Conservation (phyloP, 805 yeast species). For the Schwanniomyces polymorphus region DNA sequence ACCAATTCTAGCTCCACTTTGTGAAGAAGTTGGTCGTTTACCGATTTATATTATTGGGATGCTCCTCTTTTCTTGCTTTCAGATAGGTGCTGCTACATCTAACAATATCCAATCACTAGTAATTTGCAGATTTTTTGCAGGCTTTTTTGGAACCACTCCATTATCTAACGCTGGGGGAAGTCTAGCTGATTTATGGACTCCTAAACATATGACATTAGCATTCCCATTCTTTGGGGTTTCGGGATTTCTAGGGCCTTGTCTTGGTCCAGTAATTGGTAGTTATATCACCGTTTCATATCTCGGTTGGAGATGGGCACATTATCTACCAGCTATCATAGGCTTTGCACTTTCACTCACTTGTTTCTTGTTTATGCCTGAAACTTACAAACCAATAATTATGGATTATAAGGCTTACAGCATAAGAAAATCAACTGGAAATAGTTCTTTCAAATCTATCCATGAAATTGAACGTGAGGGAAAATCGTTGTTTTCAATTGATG, state of each 20-base stretch:
- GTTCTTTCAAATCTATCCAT: neutral
- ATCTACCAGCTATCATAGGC: slow-evolving; percentile 69
- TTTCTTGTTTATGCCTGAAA: slow-evolving; percentile 62
- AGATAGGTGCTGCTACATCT: slow-evolving; percentile 3
- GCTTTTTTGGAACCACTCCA: slow-evolving; percentile 78
- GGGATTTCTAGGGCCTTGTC: slow-evolving; percentile 53
- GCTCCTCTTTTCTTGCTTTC: slow-evolving; percentile 2
- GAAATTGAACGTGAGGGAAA: slow-evolving; percentile 3
- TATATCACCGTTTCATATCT: slow-evolving; percentile 28
- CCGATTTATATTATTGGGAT: slow-evolving; percentile 2
- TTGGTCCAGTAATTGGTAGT: slow-evolving; percentile 29
- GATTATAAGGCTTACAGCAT: slow-evolving; percentile 49
- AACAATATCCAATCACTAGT: slow-evolving; percentile 19
- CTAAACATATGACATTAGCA: slow-evolving; percentile 67
- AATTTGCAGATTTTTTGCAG: slow-evolving; percentile 72
- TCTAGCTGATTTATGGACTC: slow-evolving; percentile 70
- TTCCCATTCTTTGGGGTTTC: slow-evolving; percentile 77
- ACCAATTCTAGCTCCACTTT: slow-evolving; percentile 3
- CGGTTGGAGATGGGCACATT: slow-evolving; percentile 64
- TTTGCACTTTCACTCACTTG: slow-evolving; percentile 58
- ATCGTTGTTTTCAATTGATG: slow-evolving; percentile 1
- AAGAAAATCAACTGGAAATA: slow-evolving; percentile 1
- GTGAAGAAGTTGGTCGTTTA: slow-evolving; percentile 3
- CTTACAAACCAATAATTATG: slow-evolving; percentile 69
- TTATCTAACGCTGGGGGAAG: slow-evolving; percentile 86